phyloP scores from a whole-genome alignment of 2,329 filamentous ascomycete species.

The Xylaria sp. region DNA sequence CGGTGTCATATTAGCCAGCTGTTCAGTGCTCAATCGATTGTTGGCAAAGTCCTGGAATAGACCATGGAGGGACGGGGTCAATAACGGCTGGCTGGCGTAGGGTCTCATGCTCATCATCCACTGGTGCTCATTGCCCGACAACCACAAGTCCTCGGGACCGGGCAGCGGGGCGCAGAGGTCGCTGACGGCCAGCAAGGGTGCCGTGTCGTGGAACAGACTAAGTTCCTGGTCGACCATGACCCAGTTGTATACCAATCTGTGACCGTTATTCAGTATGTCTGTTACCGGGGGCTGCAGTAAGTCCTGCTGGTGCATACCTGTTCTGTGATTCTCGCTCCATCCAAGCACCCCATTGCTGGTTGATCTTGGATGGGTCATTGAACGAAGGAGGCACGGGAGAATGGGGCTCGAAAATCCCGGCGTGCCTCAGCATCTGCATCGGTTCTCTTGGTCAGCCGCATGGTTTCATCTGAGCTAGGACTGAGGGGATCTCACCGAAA shows the following conservation, averaged over 20 bases:
- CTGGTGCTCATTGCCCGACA: constrained; percentile 59
- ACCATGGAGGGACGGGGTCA: constrained; percentile 65
- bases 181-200: constrained; percentile 66
- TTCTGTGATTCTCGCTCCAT: constrained; percentile 67
- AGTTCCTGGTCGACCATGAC: constrained; percentile 76
- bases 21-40: constrained; percentile 51
- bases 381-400: constrained; percentile 51
- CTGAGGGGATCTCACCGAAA: constrained; percentile 54
- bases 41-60: constrained; percentile 72
- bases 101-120: constrained; percentile 67
- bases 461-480: neutral
- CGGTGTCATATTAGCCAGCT: constrained; percentile 49
- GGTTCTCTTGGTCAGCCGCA: constrained; percentile 13
- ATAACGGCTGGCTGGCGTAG: constrained; percentile 50
- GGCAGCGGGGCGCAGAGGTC: constrained; percentile 71
- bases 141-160: constrained; percentile 65
- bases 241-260: constrained; percentile 75
- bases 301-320: constrained; percentile 51
- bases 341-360: constrained; percentile 67
- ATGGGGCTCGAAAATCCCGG: constrained; percentile 66
- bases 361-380: constrained; percentile 50
- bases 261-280: neutral
- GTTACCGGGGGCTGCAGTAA: constrained; percentile 19
- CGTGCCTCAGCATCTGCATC: constrained; percentile 68
- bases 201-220: constrained; percentile 68